Evolutionary conservation across 2,329 filamentous ascomycete genomes (phyloP), one percentile per base, ranked within the genome.

Genomic region (Aspergillus sergii): DNA sequence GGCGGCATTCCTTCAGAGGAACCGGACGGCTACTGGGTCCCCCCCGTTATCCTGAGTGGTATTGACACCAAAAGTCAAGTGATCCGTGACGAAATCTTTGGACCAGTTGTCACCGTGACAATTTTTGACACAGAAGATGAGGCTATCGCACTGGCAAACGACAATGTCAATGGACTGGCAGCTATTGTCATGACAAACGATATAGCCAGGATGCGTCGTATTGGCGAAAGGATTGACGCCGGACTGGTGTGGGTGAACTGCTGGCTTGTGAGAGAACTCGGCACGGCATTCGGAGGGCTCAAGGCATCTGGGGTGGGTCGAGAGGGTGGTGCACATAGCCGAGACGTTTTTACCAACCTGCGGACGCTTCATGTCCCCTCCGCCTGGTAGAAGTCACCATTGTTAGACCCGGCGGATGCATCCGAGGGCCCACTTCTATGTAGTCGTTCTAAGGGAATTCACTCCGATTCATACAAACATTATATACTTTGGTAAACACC

Each of bases 1-100:
- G 73, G 4, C 73, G 76, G 58, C 75, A 76, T 26, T 26, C 26
- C 26, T 4, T 5, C 26, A 1, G 26, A 26, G 60, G 72, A 76
- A 45, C 73, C 87, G 43, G 85, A 89, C 70, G 88, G 88, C 11
- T 89, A 87, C 79, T 91, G 89, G 76, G 84, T 91, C 61, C 74
- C 81, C 57, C 86, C 86, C 0, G 88, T 86, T 5, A 80, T 88
- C 65, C 87, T 88, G 75, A 83, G 83, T 10, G 78, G 86, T 60
- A 85, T 87, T 36, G 85, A 81, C 64, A 81, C 85, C 61, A 71
- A 79, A 66, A 87, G 86, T 83, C 83, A 79, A 57, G 86, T 89
- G 67, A 86, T 84, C 78, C 82, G 82, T 19, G 86, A 89, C 73
- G 86, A 89, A 69, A 84, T 89, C 8, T 89, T 89, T 65, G 87